Conservation (phyloP, 805 yeast genomes). For the Crinitomyces ghanaensis region DNA sequence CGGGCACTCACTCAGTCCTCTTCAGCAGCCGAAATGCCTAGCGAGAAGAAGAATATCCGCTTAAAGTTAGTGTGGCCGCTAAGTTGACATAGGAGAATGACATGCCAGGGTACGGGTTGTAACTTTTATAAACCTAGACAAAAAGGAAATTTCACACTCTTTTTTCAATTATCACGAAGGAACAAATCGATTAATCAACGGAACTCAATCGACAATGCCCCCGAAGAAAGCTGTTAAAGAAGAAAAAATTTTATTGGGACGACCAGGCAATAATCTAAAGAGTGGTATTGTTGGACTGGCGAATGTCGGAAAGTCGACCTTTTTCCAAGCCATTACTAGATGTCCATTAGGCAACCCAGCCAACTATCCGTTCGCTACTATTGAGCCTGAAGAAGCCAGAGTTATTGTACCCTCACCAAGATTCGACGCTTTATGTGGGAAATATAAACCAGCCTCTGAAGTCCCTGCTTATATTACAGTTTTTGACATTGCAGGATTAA, state of each 20-base stretch:
- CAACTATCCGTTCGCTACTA: slow-evolving; percentile 65
- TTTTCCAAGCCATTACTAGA: slow-evolving; percentile 48
- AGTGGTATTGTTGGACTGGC: slow-evolving; percentile 53
- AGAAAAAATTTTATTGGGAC: slow-evolving; percentile 58
- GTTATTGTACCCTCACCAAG: slow-evolving; percentile 41
- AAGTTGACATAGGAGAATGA: background rate
- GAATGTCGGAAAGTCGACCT: slow-evolving; percentile 53
- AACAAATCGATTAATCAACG: too few relatives aligned
- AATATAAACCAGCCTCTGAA: slow-evolving; percentile 40
- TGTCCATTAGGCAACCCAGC: slow-evolving; percentile 55
- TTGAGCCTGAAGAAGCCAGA: slow-evolving; percentile 58
- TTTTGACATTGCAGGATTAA: slow-evolving; percentile 61
- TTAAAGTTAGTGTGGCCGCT: slow-evolving; percentile 2
- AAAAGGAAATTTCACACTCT: too few relatives aligned
- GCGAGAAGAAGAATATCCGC: too few relatives aligned
- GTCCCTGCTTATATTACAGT: slow-evolving; percentile 47
- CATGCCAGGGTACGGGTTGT: background rate
- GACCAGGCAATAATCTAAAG: slow-evolving; percentile 50
- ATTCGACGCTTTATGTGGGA: slow-evolving; percentile 35
- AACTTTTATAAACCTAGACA: too few relatives aligned
- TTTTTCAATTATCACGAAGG: too few relatives aligned
- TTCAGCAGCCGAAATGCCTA: too few relatives aligned
- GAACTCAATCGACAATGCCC: slow-evolving; percentile 39
- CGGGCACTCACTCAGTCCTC: too few relatives aligned
- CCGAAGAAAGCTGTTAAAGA: slow-evolving; percentile 64